Evolutionary conservation across 1,284 basidiomycete genomes (phyloP).

Genomic region (Hypsizygus ulmarius): DNA sequence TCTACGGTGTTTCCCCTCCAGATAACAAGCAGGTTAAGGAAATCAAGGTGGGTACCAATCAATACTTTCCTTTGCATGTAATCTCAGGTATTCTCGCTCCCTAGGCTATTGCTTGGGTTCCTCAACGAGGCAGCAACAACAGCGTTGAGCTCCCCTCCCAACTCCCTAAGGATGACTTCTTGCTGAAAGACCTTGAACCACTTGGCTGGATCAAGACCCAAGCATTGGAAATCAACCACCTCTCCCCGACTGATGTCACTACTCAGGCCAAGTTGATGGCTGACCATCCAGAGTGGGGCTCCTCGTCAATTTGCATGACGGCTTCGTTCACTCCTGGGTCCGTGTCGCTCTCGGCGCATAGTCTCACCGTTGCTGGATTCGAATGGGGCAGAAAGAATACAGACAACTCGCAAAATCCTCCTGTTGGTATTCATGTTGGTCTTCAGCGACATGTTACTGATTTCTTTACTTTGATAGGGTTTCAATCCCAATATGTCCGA

Average conservation of each 20-base stretch:
- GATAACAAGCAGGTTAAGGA: slow-evolving; percentile 99
- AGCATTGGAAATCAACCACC: slow-evolving; percentile 86
- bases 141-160: slow-evolving; percentile 85
- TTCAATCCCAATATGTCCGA: slow-evolving; percentile 99
- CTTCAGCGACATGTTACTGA: slow-evolving; percentile 16
- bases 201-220: slow-evolving; percentile 99
- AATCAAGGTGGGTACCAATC: slow-evolving; percentile 65
- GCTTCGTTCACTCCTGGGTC: slow-evolving; percentile 98
- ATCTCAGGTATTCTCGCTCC: slow-evolving; percentile 7
- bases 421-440: slow-evolving; percentile 38
- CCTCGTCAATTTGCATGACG: slow-evolving; percentile 91
- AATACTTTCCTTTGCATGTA: background rate
- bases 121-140: slow-evolving; percentile 95
- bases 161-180: slow-evolving; percentile 90
- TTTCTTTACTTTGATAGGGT: slow-evolving; percentile 43
- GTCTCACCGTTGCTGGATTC: slow-evolving; percentile 87
- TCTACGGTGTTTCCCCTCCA: slow-evolving; percentile 91
- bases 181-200: slow-evolving; percentile 92
- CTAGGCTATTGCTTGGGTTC: slow-evolving; percentile 88
- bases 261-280: slow-evolving; percentile 97
- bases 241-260: slow-evolving; percentile 93
- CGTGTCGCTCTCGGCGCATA: slow-evolving; percentile 92
- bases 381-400: slow-evolving; percentile 97
- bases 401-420: slow-evolving; percentile 82
- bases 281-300: slow-evolving; percentile 92